Percentiles rank a stretch among this genome's conserved stretches.
These are phyloP conservation scores for Alternaria gansuensis DNA, from an alignment of 2,329 filamentous ascomycete genomes.

Conservation along the genomic window DNA sequence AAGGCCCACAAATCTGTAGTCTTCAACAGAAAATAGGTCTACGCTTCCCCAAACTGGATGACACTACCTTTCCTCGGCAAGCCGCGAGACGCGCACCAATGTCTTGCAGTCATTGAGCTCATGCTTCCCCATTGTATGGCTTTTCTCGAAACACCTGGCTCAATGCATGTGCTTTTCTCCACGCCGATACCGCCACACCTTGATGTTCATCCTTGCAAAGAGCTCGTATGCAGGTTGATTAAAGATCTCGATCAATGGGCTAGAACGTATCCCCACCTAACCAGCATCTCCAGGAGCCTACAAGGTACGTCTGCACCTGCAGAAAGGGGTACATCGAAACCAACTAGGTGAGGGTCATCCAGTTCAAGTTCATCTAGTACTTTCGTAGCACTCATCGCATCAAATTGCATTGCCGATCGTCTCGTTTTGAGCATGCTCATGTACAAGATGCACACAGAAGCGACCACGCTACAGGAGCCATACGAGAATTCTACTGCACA, in stretches of 20 bases:
- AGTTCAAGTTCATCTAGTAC: background rate
- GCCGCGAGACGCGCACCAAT: slow-evolving; percentile 38
- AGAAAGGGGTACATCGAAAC: background rate
- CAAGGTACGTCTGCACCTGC: background rate
- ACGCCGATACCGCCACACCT: slow-evolving; percentile 21
- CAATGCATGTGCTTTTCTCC: slow-evolving; percentile 34
- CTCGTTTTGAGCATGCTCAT: slow-evolving; percentile 18
- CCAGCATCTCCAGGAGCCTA: background rate
- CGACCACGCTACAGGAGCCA: background rate
- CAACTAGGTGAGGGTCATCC: background rate
- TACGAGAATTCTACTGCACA: slow-evolving; percentile 14
- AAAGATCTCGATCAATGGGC: slow-evolving; percentile 21
- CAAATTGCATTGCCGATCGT: slow-evolving; percentile 14
- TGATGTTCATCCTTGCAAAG: slow-evolving; percentile 26
- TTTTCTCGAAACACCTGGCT: slow-evolving; percentile 27
- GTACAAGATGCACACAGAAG: slow-evolving; percentile 20
- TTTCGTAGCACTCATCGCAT: slow-evolving; percentile 8
- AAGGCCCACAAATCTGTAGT: slow-evolving; percentile 42
- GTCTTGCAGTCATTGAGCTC: slow-evolving; percentile 41
- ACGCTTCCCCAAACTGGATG: slow-evolving; percentile 43
- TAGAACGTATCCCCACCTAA: background rate
- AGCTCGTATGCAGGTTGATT: slow-evolving; percentile 30
- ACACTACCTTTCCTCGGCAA: slow-evolving; percentile 38
- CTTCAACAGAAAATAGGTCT: slow-evolving; percentile 41
- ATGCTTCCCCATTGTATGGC: slow-evolving; percentile 38